Percentiles rank a stretch among this genome's conserved stretches.
Evolutionary conservation across 208 protist species (phyloP).

Genomic region (Porcisia deanei): DNA sequence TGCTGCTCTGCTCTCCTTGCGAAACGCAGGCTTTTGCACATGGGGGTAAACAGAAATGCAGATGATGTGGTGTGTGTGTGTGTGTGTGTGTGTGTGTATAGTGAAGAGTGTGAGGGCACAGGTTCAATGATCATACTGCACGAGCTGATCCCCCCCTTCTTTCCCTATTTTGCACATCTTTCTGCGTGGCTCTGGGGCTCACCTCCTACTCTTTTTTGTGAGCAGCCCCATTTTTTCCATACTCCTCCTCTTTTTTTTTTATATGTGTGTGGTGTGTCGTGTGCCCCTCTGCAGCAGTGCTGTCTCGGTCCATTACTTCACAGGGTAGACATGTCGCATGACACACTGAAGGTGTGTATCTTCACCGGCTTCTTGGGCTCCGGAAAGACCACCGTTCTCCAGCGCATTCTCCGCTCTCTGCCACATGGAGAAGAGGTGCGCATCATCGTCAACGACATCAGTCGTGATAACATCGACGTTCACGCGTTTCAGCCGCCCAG

Average conservation of each 20-base stretch:
- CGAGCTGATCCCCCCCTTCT: not conserved
- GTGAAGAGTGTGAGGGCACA: not conserved
- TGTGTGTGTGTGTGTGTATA: not conserved
- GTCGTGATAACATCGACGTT: constrained; percentile 9
- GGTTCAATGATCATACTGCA: not conserved
- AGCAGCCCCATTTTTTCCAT: too few species aligned
- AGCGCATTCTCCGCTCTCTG: constrained; percentile 1
- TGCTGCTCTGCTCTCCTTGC: not conserved
- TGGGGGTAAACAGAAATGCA: not conserved
- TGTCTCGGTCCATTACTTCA: not conserved
- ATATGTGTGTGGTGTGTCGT: not conserved
- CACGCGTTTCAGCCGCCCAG: not conserved
- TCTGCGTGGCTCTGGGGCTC: not conserved
- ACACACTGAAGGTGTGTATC: not conserved
- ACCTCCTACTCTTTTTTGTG: too few species aligned
- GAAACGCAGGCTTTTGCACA: not conserved
- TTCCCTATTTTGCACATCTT: not conserved
- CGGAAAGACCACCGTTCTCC: constrained; percentile 1
- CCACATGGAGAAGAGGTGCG: constrained; percentile 5
- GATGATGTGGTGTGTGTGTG: not conserved
- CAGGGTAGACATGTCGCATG: not conserved
- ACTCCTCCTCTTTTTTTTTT: too few species aligned
- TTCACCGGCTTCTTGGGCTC: constrained; percentile 1
- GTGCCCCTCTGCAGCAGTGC: not conserved
- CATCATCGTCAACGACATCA: constrained; percentile 7